phyloP scores from a whole-genome alignment of 2,329 filamentous ascomycete species.

The Byssothecium circinans region DNA sequence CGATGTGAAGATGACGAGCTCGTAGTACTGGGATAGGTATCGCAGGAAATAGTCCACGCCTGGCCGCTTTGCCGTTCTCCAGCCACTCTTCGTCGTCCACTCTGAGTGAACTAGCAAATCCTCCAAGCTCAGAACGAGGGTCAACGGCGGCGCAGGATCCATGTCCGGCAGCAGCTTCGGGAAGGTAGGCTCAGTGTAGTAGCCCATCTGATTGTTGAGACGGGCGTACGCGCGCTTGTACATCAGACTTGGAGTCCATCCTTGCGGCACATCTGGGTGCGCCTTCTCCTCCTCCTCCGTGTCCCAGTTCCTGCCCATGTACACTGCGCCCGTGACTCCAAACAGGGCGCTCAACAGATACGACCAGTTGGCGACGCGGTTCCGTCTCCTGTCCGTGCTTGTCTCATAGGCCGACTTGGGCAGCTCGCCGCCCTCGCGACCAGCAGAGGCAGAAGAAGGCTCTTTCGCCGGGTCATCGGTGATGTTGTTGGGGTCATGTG shows the following conservation, averaged over 20 bases:
- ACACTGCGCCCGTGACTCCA: constrained; percentile 63
- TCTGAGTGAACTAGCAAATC: constrained; percentile 93
- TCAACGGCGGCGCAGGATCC: constrained; percentile 83
- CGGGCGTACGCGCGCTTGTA: constrained; percentile 80
- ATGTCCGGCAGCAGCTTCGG: constrained; percentile 85
- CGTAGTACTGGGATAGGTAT: constrained; percentile 97
- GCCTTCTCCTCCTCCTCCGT: constrained; percentile 68
- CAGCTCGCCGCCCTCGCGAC: constrained; percentile 65
- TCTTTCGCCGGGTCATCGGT: constrained; percentile 56
- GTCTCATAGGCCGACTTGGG: constrained; percentile 85
- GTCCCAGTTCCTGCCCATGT: constrained; percentile 87
- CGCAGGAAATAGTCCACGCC: constrained; percentile 96
- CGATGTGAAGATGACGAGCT: constrained; percentile 92
- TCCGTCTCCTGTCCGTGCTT: constrained; percentile 81
- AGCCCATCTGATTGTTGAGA: constrained; percentile 73
- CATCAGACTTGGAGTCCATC: constrained; percentile 75
- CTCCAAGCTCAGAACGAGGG: constrained; percentile 87
- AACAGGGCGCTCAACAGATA: constrained; percentile 64
- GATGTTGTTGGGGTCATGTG: constrained; percentile 50
- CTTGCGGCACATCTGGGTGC: constrained; percentile 73
- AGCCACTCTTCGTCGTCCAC: constrained; percentile 91
- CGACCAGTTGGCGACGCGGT: constrained; percentile 73
- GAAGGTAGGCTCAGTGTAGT: constrained; percentile 96
- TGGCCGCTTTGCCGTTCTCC: constrained; percentile 91
- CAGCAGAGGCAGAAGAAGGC: constrained; percentile 39